phyloP scores from a whole-genome alignment of 768 basidiomycete genomes.

The Scleroderma citrinum region DNA sequence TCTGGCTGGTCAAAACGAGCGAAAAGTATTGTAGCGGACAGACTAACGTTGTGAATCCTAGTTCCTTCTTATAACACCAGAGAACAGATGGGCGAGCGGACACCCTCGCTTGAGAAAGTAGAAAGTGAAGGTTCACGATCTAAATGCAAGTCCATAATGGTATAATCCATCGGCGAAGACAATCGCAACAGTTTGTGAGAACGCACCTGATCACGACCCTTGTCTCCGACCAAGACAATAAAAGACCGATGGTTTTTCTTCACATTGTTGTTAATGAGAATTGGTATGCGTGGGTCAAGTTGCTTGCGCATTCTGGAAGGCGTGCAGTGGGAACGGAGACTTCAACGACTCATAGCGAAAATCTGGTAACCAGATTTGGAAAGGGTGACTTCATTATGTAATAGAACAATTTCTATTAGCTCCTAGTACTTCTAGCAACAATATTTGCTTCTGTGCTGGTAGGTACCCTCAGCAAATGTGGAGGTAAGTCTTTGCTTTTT shows the following conservation, averaged over 20 bases:
- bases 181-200: background rate
- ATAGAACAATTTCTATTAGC: too few species aligned
- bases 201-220: constrained; percentile 81
- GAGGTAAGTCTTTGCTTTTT: too few species aligned
- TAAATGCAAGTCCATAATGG: constrained; percentile 21
- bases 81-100: constrained; percentile 87
- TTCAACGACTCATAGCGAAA: too few species aligned
- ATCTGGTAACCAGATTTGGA: too few species aligned
- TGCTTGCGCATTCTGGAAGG: constrained; percentile 64
- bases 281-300: constrained; percentile 88
- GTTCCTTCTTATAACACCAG: constrained; percentile 99
- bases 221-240: constrained; percentile 94
- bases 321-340: background rate
- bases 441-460: too few species aligned
- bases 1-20: background rate
- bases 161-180: background rate
- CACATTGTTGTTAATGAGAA: constrained; percentile 90
- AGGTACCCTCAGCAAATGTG: background rate
- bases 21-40: constrained; percentile 5
- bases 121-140: constrained; percentile 93
- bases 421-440: too few species aligned
- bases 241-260: constrained; percentile 90
- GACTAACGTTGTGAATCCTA: constrained; percentile 86
- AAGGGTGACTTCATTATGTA: too few species aligned
- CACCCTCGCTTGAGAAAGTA: constrained; percentile 86